These are phyloP conservation scores for Phyllosticta citriasiana DNA, from an alignment of 2,329 filamentous ascomycete species.

Conservation along the genomic window DNA sequence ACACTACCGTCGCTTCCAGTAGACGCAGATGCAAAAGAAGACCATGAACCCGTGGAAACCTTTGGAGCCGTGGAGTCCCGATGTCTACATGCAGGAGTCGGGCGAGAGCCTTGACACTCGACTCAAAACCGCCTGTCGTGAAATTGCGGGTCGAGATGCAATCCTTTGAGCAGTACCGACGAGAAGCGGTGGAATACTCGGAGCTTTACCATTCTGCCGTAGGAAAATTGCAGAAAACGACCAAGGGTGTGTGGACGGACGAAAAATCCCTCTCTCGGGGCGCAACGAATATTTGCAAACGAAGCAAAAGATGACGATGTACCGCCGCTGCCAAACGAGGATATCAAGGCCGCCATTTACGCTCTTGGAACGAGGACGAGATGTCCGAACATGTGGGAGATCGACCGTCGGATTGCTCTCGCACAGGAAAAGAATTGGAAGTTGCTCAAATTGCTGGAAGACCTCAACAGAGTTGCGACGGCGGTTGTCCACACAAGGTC, in stretches of 20 bases:
- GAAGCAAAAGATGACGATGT: not conserved
- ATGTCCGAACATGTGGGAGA: not conserved
- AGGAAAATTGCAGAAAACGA: not conserved
- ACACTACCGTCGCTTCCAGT: not conserved
- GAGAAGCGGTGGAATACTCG: not conserved
- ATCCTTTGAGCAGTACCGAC: not conserved
- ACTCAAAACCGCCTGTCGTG: not conserved
- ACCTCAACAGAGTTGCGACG: not conserved
- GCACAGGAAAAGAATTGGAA: not conserved
- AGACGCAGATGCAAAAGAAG: not conserved
- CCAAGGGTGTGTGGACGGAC: not conserved
- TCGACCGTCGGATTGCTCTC: not conserved
- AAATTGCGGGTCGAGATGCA: not conserved
- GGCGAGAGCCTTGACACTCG: not conserved
- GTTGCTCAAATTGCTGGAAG: not conserved
- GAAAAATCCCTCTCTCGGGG: not conserved
- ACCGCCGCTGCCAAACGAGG: not conserved
- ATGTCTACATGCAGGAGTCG: not conserved
- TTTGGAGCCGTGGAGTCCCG: not conserved
- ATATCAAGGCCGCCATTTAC: not conserved
- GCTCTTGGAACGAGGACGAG: not conserved
- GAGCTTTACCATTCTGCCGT: not conserved
- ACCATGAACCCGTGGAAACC: not conserved
- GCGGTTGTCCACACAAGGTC: not conserved
- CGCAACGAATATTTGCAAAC: not conserved